Evolutionary conservation across 306 rosid species (phyloP).

Genomic region (Psophocarpus tetragonolobus): DNA sequence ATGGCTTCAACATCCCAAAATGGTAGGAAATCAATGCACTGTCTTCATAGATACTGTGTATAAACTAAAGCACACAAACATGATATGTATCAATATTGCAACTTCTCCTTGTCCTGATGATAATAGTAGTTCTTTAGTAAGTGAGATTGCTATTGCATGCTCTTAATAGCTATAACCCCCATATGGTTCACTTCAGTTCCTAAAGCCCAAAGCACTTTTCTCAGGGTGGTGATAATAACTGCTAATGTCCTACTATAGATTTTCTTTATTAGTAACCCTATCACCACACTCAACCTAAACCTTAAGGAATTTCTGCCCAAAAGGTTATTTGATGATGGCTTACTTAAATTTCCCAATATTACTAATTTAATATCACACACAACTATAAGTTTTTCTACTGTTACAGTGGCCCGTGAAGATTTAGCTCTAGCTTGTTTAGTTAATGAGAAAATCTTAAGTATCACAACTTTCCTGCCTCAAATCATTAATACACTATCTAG

Average conservation of each 20-base stretch:
- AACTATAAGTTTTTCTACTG: not conserved
- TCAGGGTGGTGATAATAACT: no score
- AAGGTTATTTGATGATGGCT: not conserved
- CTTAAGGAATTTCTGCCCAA: constrained; percentile 2
- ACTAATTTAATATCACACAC: not conserved
- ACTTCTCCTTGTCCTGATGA: not conserved
- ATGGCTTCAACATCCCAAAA: not conserved
- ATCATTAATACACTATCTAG: not conserved
- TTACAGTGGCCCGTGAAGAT: not conserved
- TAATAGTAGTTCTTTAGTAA: not conserved
- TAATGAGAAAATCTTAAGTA: not conserved
- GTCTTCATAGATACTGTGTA: not conserved
- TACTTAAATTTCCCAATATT: not conserved
- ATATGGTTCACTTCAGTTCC: not conserved
- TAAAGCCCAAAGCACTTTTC: not conserved
- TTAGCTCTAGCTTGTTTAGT: not conserved
- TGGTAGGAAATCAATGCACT: not conserved
- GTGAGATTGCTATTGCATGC: not conserved
- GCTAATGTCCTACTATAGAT: no score
- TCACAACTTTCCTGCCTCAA: not conserved
- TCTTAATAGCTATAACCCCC: not conserved
- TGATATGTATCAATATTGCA: not conserved
- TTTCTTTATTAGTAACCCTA: not conserved
- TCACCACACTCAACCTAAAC: not conserved
- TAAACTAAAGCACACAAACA: not conserved